phyloP scores from a whole-genome alignment of 2,329 filamentous ascomycete genomes.

The Metarhizium sp. region DNA sequence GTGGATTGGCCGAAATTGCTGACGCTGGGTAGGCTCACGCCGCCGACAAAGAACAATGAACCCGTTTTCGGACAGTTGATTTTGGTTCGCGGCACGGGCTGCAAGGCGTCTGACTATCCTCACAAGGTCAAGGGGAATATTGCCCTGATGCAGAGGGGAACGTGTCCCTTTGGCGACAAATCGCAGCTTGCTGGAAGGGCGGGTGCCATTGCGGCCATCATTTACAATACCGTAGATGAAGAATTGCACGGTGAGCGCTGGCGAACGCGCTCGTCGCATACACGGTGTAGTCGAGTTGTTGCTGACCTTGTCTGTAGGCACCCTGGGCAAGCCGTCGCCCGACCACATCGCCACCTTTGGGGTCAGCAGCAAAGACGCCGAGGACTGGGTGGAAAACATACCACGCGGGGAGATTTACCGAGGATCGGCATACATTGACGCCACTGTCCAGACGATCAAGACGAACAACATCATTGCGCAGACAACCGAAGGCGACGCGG shows the following conservation, averaged over 20 bases:
- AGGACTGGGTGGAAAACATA: conserved; percentile 44
- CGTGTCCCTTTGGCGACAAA: conserved; percentile 64
- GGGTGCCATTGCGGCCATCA: conserved; percentile 60
- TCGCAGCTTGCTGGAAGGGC: conserved; percentile 57
- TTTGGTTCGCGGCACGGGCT: conserved; percentile 55
- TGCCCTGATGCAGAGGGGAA: conserved; percentile 61
- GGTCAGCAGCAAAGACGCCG: conserved; percentile 49
- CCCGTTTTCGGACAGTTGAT: conserved; percentile 50
- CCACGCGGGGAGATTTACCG: conserved; percentile 38
- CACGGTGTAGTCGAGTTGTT: not conserved
- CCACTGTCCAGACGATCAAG: conserved; percentile 41
- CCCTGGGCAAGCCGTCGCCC: conserved; percentile 51
- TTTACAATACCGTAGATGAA: conserved; percentile 65
- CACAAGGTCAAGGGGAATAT: conserved; percentile 50
- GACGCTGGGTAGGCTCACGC: conserved; percentile 43
- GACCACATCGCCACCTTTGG: conserved; percentile 61
- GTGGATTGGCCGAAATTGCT: not conserved
- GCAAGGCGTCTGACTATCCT: conserved; percentile 54
- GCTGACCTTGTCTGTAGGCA: conserved; percentile 28
- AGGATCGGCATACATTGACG: conserved; percentile 50
- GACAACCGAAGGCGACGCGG: conserved; percentile 46
- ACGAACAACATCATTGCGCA: conserved; percentile 56
- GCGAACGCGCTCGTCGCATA: no score
- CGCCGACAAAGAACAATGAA: conserved; percentile 50
- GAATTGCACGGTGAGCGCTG: conserved; percentile 35